Conservation (phyloP, 495 filamentous ascomycete genomes). For the Trichoderma asperelloides region DNA sequence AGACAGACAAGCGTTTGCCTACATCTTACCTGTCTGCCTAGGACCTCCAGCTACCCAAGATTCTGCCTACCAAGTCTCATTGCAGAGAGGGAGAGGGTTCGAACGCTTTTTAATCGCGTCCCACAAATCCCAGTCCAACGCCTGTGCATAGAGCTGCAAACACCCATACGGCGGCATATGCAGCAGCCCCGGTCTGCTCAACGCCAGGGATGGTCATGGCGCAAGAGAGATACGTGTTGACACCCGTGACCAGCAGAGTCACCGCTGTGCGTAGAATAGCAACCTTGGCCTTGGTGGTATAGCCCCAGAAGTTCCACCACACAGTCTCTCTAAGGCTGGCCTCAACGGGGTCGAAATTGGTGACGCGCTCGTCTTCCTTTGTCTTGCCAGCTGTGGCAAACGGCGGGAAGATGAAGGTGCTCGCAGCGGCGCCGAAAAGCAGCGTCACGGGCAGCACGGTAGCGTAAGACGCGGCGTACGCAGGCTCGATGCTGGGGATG, state of each 20-base stretch:
- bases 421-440: conserved; percentile 54
- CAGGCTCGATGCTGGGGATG: conserved; percentile 53
- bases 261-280: conserved; percentile 54
- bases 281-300: conserved; percentile 53
- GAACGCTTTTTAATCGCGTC: conserved; percentile 3
- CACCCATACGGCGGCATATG: conserved; percentile 65
- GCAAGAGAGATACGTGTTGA: conserved; percentile 58
- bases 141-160: conserved; percentile 51
- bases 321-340: conserved; percentile 51
- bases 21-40: no score
- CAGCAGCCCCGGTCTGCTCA: conserved; percentile 54
- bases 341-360: conserved; percentile 42
- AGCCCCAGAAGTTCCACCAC: conserved; percentile 51
- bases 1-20: no score
- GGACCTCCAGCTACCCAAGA: no score
- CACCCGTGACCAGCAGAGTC: conserved; percentile 45
- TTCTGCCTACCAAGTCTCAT: background rate
- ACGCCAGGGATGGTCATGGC: conserved; percentile 55
- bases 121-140: conserved; percentile 37
- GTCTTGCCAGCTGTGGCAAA: conserved; percentile 42
- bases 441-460: conserved; percentile 47
- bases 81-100: background rate
- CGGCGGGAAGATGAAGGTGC: conserved; percentile 67
- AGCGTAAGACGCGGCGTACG: conserved; percentile 49
- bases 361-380: conserved; percentile 24